phyloP scores from a whole-genome alignment of 805 yeast genomes.

The Metschnikowia amazonensis region DNA sequence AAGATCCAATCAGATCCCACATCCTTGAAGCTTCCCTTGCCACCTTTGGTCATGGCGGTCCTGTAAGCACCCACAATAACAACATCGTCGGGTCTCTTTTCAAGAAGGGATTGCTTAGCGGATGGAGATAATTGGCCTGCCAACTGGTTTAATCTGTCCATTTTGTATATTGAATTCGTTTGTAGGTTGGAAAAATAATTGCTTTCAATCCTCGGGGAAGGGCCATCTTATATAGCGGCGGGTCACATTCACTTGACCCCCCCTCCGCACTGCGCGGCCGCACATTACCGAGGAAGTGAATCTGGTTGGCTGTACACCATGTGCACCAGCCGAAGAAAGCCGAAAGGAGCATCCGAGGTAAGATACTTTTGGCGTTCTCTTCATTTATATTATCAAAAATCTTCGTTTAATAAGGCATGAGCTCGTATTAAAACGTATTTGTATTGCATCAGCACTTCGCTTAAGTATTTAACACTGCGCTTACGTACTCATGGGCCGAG shows the following conservation, averaged over 20 bases:
- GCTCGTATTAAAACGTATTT: too few species aligned
- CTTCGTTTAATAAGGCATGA: too few species aligned
- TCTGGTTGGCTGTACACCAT: background rate
- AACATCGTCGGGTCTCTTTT: slow-evolving; percentile 79
- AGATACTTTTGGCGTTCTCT: too few species aligned
- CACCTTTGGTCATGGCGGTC: slow-evolving; percentile 85
- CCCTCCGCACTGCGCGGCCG: slow-evolving; percentile 13
- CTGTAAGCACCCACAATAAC: slow-evolving; percentile 88
- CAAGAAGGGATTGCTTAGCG: slow-evolving; percentile 39
- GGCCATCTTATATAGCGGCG: slow-evolving; percentile 8
- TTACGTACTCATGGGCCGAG: too few species aligned
- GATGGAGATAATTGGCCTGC: slow-evolving; percentile 42
- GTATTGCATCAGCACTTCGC: too few species aligned
- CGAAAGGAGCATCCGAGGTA: too few species aligned
- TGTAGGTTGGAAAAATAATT: background rate
- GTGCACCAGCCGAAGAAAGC: background rate
- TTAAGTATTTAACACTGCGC: background rate
- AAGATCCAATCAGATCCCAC: slow-evolving; percentile 77
- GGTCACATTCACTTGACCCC: slow-evolving; percentile 12
- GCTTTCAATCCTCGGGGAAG: slow-evolving; percentile 1
- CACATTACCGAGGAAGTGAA: slow-evolving; percentile 4
- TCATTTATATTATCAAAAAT: too few species aligned
- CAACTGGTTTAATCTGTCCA: slow-evolving; percentile 48
- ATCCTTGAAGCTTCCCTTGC: slow-evolving; percentile 82
- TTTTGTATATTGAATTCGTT: slow-evolving; percentile 11